phyloP scores from a whole-genome alignment of 345 rosid genomes.

The Euphorbia tirucalli region DNA sequence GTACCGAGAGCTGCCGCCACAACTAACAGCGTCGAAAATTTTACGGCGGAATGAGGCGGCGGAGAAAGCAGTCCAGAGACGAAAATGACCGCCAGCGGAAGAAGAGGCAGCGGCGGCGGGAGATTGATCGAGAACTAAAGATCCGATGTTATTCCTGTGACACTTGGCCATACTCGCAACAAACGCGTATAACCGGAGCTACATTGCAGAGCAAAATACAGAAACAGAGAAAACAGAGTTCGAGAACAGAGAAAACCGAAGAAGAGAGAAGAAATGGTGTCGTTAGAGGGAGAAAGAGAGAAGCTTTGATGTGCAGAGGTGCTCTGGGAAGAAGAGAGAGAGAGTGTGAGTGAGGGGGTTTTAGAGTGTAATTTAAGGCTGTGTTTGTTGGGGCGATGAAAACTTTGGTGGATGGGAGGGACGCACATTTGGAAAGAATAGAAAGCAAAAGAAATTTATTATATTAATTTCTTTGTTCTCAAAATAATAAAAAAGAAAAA shows the following conservation, averaged over 20 bases:
- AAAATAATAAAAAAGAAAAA: no score
- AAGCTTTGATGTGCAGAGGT: not conserved
- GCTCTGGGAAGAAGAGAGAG: not conserved
- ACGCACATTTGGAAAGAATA: not conserved
- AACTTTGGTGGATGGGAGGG: not conserved
- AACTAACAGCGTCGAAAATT: constrained; percentile 67
- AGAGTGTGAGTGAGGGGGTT: no score
- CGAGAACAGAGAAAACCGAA: not conserved
- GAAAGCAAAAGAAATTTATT: not conserved
- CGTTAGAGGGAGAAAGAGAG: constrained; percentile 5
- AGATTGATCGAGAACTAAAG: constrained; percentile 49
- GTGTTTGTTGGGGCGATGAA: not conserved
- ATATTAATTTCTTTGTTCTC: no score
- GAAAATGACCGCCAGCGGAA: constrained; percentile 39
- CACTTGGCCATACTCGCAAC: constrained; percentile 59
- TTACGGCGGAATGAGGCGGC: constrained; percentile 64
- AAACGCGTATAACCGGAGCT: constrained; percentile 7
- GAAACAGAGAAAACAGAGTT: not conserved
- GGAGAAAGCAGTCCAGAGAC: constrained; percentile 62
- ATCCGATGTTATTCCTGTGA: constrained; percentile 67
- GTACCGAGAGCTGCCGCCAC: constrained; percentile 69
- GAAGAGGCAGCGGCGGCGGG: constrained; percentile 36
- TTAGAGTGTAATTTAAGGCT: not conserved
- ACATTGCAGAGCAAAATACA: constrained; percentile 8
- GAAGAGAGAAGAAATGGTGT: not conserved